These are phyloP conservation scores for Cochlearia excelsa DNA, from an alignment of 345 rosid genomes.

Conservation along the genomic window DNA sequence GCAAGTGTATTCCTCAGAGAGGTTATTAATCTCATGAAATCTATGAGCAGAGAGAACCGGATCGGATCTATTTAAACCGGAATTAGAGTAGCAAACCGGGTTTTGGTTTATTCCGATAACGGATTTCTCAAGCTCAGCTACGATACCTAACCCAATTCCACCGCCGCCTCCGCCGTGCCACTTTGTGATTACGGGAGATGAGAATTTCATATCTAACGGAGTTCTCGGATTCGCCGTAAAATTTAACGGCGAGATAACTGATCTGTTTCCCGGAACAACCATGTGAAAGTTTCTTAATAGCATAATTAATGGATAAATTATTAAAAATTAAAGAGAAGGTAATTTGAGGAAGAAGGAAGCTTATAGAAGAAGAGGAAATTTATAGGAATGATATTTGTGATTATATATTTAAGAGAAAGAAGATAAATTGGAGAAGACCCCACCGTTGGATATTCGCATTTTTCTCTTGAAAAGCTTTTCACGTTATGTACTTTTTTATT, in stretches of 20 bases:
- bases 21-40: slow-evolving; percentile 34
- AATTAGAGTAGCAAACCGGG: slow-evolving; percentile 20
- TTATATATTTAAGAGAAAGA: slow-evolving; percentile 11
- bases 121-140: slow-evolving; percentile 54
- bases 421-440: slow-evolving; percentile 22
- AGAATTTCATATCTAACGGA: slow-evolving; percentile 50
- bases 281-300: slow-evolving; percentile 56
- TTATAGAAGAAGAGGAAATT: neutral
- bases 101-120: slow-evolving; percentile 17
- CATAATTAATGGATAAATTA: slow-evolving; percentile 1
- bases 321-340: neutral
- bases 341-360: neutral
- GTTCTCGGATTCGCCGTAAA: slow-evolving; percentile 43
- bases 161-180: slow-evolving; percentile 42
- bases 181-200: slow-evolving; percentile 49
- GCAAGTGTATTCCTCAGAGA: slow-evolving; percentile 58
- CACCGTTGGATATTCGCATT: slow-evolving; percentile 39
- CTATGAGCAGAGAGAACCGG: slow-evolving; percentile 34
- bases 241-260: slow-evolving; percentile 26
- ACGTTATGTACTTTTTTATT: slow-evolving; percentile 5
- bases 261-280: slow-evolving; percentile 42
- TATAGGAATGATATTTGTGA: slow-evolving; percentile 1
- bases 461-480: slow-evolving; percentile 14
- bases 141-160: slow-evolving; percentile 68
- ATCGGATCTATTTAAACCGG: slow-evolving; percentile 30